A percentile compares a stretch with the other conserved stretches of the same genome.
Evolutionary conservation across 495 filamentous ascomycete species (phyloP).

Genomic region (Aspergillus campestris): DNA sequence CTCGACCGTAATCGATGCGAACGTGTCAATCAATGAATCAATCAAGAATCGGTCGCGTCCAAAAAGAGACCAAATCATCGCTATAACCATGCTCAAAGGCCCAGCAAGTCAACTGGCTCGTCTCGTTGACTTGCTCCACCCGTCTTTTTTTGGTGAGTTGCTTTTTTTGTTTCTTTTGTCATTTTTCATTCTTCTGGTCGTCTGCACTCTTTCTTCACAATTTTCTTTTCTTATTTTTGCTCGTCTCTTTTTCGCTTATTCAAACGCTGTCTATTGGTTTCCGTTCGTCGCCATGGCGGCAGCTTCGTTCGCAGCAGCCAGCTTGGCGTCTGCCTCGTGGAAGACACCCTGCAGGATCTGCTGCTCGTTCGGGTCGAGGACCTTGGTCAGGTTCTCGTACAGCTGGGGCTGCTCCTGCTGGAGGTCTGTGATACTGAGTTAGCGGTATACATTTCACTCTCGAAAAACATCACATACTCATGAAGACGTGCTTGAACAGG

Average conservation of each 20-base stretch:
- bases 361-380: conserved; percentile 74
- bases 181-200: not conserved
- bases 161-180: not conserved
- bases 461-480: conserved; percentile 55
- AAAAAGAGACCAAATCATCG: too few species aligned
- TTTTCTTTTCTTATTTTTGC: not conserved
- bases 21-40: not conserved
- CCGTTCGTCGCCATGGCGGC: conserved; percentile 30
- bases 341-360: conserved; percentile 70
- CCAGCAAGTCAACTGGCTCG: conserved; percentile 10
- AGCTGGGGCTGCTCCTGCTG: conserved; percentile 87
- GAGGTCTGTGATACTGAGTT: conserved; percentile 49
- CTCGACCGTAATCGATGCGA: too few species aligned
- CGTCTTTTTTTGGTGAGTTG: not conserved
- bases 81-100: not conserved
- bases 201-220: conserved; percentile 1
- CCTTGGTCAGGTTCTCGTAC: conserved; percentile 70
- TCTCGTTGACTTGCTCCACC: conserved; percentile 9
- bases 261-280: conserved; percentile 21
- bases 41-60: not conserved
- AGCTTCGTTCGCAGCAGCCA: conserved; percentile 34
- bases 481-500: conserved; percentile 69
- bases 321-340: conserved; percentile 64
- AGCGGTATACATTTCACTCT: conserved; percentile 5
- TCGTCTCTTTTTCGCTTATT: not conserved